Percentiles rank a stretch among this genome's conserved stretches.
Conservation (phyloP, 352 stramenopile species). For the Phytophthora vignae region DNA sequence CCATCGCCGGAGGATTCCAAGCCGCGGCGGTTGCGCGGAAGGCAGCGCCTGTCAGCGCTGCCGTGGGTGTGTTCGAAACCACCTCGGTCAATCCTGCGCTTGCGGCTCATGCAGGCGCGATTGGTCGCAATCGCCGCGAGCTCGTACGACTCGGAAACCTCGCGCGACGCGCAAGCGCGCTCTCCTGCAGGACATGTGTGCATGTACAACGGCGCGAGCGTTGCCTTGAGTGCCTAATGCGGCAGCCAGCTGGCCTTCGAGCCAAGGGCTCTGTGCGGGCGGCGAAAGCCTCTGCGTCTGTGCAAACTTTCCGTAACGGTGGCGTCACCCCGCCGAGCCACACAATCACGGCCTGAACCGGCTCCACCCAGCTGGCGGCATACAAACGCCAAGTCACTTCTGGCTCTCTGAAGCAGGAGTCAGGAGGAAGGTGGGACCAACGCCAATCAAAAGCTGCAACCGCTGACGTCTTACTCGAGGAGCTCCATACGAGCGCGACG, state of each 20-base stretch:
- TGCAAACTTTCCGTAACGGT: slow-evolving; percentile 36
- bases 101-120: neutral
- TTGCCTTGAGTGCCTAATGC: slow-evolving; percentile 15
- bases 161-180: neutral
- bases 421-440: slow-evolving; percentile 35
- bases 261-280: slow-evolving; percentile 2
- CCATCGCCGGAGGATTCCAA: neutral
- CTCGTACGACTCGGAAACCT: neutral
- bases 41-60: neutral
- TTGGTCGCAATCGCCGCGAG: neutral
- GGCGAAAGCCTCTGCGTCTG: slow-evolving; percentile 1
- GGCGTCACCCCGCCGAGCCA: slow-evolving; percentile 28
- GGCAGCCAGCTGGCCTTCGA: slow-evolving; percentile 1
- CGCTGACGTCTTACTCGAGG: slow-evolving; percentile 26
- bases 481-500: slow-evolving; percentile 21
- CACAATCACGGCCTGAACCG: slow-evolving; percentile 26
- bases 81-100: neutral
- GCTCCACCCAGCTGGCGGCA: slow-evolving; percentile 3
- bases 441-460: slow-evolving; percentile 10
- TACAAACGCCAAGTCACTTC: slow-evolving; percentile 31
- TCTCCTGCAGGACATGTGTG: neutral
- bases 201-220: neutral
- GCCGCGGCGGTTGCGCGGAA: neutral
- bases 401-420: slow-evolving; percentile 24
- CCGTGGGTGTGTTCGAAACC: slow-evolving; percentile 9